phyloP scores from a whole-genome alignment of 305 asterid genomes.

The Fraxinus baroniana region DNA sequence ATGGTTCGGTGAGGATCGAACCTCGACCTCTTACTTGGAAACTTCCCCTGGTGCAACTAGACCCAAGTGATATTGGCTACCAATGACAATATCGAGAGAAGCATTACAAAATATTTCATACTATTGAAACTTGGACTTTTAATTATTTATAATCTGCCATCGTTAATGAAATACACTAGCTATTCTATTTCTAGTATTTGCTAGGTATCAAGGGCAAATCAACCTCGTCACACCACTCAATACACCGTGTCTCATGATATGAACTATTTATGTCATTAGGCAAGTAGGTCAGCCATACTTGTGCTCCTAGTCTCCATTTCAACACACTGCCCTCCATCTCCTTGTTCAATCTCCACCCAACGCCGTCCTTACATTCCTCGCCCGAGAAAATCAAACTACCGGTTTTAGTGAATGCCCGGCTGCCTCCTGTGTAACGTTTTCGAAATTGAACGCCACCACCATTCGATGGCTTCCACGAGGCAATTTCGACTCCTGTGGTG shows the following conservation, averaged over 20 bases:
- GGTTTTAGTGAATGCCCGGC: constrained; percentile 55
- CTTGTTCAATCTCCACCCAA: constrained; percentile 66
- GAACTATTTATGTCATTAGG: constrained; percentile 50
- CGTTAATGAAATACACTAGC: background rate
- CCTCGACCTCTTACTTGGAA: background rate
- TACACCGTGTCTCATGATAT: constrained; percentile 61
- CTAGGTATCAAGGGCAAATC: constrained; percentile 69
- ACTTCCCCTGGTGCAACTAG: background rate
- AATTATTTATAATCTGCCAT: background rate
- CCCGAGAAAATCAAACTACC: constrained; percentile 71
- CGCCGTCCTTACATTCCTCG: constrained; percentile 55
- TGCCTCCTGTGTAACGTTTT: constrained; percentile 49
- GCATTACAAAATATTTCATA: background rate
- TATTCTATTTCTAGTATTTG: constrained; percentile 6
- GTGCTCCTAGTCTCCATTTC: constrained; percentile 82
- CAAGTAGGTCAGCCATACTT: constrained; percentile 74
- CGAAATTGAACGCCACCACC: constrained; percentile 34
- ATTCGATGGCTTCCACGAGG: constrained; percentile 57
- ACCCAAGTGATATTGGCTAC: background rate
- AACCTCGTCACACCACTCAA: constrained; percentile 87
- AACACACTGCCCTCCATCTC: constrained; percentile 90
- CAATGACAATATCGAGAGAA: background rate
- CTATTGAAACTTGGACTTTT: background rate
- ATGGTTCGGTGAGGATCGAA: background rate
- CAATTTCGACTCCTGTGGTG: constrained; percentile 55